Conservation (phyloP, 1,284 basidiomycete genomes). For the Anthracocystis panici-leucophaei region DNA sequence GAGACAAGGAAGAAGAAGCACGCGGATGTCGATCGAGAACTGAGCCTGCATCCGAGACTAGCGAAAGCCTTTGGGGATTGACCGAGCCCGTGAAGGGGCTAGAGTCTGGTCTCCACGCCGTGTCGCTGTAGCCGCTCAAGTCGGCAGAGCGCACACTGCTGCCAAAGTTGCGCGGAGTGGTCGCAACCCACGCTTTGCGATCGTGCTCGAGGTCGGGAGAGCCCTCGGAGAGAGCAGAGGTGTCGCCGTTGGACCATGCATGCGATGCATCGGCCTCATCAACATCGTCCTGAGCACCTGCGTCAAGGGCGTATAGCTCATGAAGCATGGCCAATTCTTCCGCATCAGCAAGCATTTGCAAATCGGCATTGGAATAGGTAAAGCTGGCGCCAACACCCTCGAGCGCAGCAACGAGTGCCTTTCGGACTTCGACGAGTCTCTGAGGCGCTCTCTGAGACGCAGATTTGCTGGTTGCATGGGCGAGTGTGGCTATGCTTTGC, state of each 20-base stretch:
- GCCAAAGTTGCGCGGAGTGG: conserved; percentile 51
- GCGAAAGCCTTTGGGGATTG: conserved; percentile 46
- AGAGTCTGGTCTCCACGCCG: conserved; percentile 7
- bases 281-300: conserved; percentile 13
- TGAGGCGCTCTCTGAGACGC: conserved; percentile 36
- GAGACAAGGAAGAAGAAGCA: conserved; percentile 34
- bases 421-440: conserved; percentile 47
- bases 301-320: conserved; percentile 57
- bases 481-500: conserved; percentile 16
- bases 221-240: conserved; percentile 22
- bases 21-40: conserved; percentile 30
- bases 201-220: conserved; percentile 31
- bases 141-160: conserved; percentile 31
- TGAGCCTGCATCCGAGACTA: conserved; percentile 47
- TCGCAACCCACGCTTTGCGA: conserved; percentile 31
- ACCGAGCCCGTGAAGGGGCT: conserved; percentile 23
- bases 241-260: conserved; percentile 30
- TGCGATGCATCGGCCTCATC: conserved; percentile 27
- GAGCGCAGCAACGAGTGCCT: conserved; percentile 32
- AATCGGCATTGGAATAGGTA: conserved; percentile 9
- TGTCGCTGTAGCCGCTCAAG: conserved; percentile 2
- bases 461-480: background rate
- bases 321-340: conserved; percentile 54
- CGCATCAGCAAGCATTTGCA: conserved; percentile 44
- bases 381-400: conserved; percentile 47